Evolutionary conservation across 345 rosid species (phyloP).

Genomic region (Salix viminalis): DNA sequence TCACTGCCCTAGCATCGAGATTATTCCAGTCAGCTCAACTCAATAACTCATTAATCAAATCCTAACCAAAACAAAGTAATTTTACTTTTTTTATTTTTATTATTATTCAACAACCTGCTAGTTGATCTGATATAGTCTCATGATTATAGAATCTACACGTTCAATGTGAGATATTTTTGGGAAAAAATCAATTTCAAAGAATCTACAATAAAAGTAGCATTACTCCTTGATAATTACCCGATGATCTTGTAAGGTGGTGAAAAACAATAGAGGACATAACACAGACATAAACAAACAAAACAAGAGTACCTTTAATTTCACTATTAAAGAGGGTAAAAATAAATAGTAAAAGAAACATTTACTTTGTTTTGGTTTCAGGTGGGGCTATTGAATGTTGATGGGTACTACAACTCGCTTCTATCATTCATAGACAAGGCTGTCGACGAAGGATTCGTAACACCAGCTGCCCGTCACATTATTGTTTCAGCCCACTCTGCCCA

Average conservation of each 20-base stretch:
- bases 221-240: not conserved
- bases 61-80: too few species aligned
- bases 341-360: not conserved
- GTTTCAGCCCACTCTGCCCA: slow-evolving; percentile 69
- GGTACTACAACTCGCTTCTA: slow-evolving; percentile 62
- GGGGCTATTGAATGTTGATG: slow-evolving; percentile 70
- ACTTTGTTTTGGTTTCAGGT: slow-evolving; percentile 35
- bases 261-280: not conserved
- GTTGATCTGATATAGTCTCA: too few species aligned
- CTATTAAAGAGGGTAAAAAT: not conserved
- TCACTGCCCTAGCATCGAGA: too few species aligned
- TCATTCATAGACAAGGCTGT: slow-evolving; percentile 80
- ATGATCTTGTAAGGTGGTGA: not conserved
- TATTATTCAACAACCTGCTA: too few species aligned
- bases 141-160: too few species aligned
- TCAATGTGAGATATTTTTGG: not conserved
- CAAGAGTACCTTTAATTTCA: not conserved
- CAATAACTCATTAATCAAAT: too few species aligned
- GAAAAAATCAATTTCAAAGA: not conserved
- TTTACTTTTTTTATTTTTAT: too few species aligned
- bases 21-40: too few species aligned
- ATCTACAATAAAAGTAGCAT: not conserved
- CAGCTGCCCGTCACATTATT: slow-evolving; percentile 68
- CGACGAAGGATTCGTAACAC: slow-evolving; percentile 69
- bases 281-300: not conserved